Conservation (phyloP, 768 basidiomycete species). For the Amanita thiersii region DNA sequence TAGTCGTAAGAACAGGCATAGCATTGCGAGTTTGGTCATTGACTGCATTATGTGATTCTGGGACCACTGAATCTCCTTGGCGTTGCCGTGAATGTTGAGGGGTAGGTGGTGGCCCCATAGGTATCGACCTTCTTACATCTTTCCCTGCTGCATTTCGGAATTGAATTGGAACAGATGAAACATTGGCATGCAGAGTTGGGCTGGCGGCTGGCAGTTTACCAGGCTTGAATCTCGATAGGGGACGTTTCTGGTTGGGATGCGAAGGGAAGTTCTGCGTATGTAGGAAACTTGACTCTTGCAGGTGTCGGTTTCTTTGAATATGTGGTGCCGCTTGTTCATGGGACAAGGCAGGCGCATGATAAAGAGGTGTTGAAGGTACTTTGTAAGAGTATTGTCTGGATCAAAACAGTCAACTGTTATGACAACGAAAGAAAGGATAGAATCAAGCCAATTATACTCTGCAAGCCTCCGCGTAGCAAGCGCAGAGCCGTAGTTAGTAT, state of each 20-base stretch:
- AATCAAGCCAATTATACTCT: neutral
- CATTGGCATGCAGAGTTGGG: conserved; percentile 7
- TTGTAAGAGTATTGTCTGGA: conserved; percentile 63
- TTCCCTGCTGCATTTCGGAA: conserved; percentile 7
- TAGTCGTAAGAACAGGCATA: neutral
- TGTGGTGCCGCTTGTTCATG: conserved; percentile 34
- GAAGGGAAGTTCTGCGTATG: conserved; percentile 11
- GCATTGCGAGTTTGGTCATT: neutral
- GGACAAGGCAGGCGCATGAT: conserved; percentile 27
- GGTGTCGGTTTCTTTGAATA: conserved; percentile 27
- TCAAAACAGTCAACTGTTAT: conserved; percentile 8
- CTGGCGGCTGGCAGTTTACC: neutral
- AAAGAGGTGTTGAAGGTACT: conserved; percentile 36
- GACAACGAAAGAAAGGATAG: neutral
- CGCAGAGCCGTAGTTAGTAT: too few relatives aligned
- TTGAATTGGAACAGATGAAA: conserved; percentile 10
- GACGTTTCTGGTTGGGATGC: conserved; percentile 9
- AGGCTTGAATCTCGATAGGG: conserved; percentile 6
- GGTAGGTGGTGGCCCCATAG: conserved; percentile 48
- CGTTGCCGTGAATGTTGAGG: conserved; percentile 32
- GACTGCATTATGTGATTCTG: neutral
- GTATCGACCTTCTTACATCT: conserved; percentile 17
- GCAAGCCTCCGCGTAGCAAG: too few relatives aligned
- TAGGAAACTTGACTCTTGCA: conserved; percentile 17
- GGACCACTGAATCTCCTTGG: conserved; percentile 8